Evolutionary conservation across 108 stramenopile genomes (phyloP), one percentile per base, ranked within the genome.

Genomic region (Ochromonas danica): DNA sequence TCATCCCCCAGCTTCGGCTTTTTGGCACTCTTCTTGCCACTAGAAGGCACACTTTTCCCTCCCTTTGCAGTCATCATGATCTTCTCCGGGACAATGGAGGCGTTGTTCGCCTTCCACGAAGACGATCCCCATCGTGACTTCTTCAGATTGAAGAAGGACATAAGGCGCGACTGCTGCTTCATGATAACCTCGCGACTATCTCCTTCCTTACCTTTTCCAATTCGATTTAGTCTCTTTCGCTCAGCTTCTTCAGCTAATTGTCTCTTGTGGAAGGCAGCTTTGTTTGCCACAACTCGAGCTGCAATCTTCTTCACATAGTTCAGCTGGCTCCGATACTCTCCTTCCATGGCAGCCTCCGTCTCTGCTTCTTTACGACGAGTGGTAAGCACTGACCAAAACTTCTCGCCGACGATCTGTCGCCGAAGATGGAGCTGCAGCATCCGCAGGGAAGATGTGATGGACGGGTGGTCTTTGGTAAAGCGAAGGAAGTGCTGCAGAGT

Each of bases 391-490:
- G 63, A 31, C 63, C 63, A 67, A 67, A 67, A 67, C 31, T 3
- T 31, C 31, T 67, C 63, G 3, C 63, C 63, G 31, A 67, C 25
- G 63, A 67, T 67, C 31, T 67, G 63, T 36, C 6, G 6, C 10
- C 63, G 63, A 22, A 67, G 6, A 6, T 67, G 17, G 10, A 67
- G 6, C 31, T 67, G 17, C 31, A 67, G 63, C 63, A 67, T 67
- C 31, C 3, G 3, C 31, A 67, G 10, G 6, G 63, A 25, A 31
- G 63, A 31, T 36, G 25, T 36, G 17, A 67, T 10, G 31, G 27
- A 36, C 25, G 63, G 63, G 35, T 67, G 3, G 31, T 28, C 63
- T 31, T 28, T 36, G 3, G 63, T 67, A 3, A 3, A 67, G 3
- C 25, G 3, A 25, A 3, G 6, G 31, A 67, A 67, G 6, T 67